Percentiles rank a stretch among this genome's conserved stretches.
Evolutionary conservation across 179 eudicot species (phyloP).

Genomic region (Corrigiola litoralis): DNA sequence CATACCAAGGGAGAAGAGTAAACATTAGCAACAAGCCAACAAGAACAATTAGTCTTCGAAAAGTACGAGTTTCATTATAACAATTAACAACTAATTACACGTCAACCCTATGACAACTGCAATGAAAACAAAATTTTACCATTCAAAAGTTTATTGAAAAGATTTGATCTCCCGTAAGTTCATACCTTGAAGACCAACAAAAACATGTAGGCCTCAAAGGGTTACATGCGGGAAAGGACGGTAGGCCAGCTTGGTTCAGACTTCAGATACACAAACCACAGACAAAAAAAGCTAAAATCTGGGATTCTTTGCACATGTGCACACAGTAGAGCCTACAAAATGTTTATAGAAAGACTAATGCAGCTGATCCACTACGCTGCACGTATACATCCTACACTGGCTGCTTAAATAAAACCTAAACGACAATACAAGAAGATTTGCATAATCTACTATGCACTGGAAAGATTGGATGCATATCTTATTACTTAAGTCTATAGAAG

Average conservation of each 20-base stretch:
- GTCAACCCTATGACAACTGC: not conserved
- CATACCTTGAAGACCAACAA: not conserved
- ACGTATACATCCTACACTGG: too few species aligned
- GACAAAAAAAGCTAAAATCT: conserved; percentile 8
- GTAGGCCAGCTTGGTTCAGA: conserved; percentile 19
- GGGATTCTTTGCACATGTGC: conserved; percentile 27
- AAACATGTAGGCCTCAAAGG: conserved; percentile 24
- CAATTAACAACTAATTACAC: not conserved
- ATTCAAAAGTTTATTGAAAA: not conserved
- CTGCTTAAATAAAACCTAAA: too few species aligned
- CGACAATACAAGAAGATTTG: too few species aligned
- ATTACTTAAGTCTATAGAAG: too few species aligned
- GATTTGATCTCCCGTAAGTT: not conserved
- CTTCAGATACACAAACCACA: conserved; percentile 3
- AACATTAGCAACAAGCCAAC: not conserved
- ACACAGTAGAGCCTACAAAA: not conserved
- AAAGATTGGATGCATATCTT: too few species aligned
- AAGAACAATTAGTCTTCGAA: not conserved
- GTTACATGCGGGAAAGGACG: not conserved
- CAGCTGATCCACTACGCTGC: too few species aligned
- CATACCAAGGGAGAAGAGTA: not conserved
- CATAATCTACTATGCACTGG: too few species aligned
- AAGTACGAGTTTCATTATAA: not conserved
- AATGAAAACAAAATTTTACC: not conserved
- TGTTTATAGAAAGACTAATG: not conserved